These are phyloP conservation scores for Cyclostephanos invisitatus DNA, from an alignment of 108 stramenopile genomes.

Conservation along the genomic window DNA sequence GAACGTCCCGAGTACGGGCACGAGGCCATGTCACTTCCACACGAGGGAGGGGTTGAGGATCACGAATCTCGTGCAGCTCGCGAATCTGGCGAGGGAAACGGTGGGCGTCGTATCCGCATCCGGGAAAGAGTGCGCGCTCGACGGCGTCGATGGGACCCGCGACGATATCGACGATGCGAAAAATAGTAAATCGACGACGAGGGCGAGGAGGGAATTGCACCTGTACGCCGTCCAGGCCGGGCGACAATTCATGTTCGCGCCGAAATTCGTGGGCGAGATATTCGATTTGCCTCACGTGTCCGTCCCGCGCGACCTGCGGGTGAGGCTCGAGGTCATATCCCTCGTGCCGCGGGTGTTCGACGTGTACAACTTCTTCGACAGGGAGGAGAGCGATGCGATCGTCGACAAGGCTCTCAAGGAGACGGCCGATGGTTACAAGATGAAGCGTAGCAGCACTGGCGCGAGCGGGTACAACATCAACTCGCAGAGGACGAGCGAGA, in stretches of 20 bases:
- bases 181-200: background rate
- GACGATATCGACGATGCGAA: background rate
- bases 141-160: constrained; percentile 27
- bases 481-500: constrained; percentile 72
- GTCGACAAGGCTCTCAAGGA: constrained; percentile 70
- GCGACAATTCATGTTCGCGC: constrained; percentile 87
- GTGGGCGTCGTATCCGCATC: background rate
- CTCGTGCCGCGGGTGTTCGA: constrained; percentile 82
- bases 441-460: constrained; percentile 83
- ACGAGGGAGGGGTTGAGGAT: constrained; percentile 81
- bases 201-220: constrained; percentile 47
- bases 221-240: constrained; percentile 88
- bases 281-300: constrained; percentile 77
- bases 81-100: constrained; percentile 36
- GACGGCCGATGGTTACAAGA: constrained; percentile 65
- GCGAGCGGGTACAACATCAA: constrained; percentile 65
- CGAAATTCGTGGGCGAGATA: constrained; percentile 78
- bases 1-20: constrained; percentile 22
- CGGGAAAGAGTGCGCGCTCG: constrained; percentile 18
- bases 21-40: constrained; percentile 79
- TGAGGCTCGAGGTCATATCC: constrained; percentile 73
- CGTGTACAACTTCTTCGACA: constrained; percentile 80
- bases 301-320: constrained; percentile 45
- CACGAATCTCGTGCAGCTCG: constrained; percentile 47
- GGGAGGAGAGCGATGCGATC: constrained; percentile 63